Conservation (phyloP, 2,329 filamentous ascomycete species). For the Drechslerella stenobrocha region DNA sequence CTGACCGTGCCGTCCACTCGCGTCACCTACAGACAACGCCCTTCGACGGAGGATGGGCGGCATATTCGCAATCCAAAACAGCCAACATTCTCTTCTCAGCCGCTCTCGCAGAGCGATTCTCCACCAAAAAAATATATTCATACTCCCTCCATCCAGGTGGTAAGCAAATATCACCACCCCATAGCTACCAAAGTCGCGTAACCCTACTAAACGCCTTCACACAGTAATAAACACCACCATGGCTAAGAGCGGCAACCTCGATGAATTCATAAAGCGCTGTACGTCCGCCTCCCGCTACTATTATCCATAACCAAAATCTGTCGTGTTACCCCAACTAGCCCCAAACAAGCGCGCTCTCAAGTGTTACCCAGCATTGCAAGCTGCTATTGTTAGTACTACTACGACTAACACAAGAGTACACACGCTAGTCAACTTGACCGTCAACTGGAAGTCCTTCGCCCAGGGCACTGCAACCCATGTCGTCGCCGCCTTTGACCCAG, state of each 20-base stretch:
- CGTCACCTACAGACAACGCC: conserved; percentile 54
- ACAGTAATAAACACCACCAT: conserved; percentile 48
- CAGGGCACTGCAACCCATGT: conserved; percentile 57
- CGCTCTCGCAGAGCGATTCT: conserved; percentile 56
- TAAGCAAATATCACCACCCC: conserved; percentile 8
- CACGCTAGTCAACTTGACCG: conserved; percentile 25
- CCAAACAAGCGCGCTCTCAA: too few relatives aligned
- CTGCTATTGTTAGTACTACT: too few relatives aligned
- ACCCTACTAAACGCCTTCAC: neutral
- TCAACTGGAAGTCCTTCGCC: conserved; percentile 55
- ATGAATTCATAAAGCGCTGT: conserved; percentile 23
- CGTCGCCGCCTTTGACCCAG: conserved; percentile 58
- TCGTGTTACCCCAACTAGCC: too few relatives aligned
- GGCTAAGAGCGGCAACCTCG: conserved; percentile 51
- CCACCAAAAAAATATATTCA: conserved; percentile 54
- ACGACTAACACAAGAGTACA: too few relatives aligned
- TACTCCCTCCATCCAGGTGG: conserved; percentile 58
- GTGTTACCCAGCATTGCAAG: too few relatives aligned
- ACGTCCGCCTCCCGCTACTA: neutral
- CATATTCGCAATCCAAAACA: conserved; percentile 62
- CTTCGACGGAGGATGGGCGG: conserved; percentile 56
- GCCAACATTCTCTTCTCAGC: conserved; percentile 60
- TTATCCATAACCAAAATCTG: too few relatives aligned
- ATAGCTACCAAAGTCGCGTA: too few relatives aligned
- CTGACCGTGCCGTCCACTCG: too few relatives aligned